Conservation (phyloP, 768 basidiomycete species). For the Astraeus odoratus region DNA sequence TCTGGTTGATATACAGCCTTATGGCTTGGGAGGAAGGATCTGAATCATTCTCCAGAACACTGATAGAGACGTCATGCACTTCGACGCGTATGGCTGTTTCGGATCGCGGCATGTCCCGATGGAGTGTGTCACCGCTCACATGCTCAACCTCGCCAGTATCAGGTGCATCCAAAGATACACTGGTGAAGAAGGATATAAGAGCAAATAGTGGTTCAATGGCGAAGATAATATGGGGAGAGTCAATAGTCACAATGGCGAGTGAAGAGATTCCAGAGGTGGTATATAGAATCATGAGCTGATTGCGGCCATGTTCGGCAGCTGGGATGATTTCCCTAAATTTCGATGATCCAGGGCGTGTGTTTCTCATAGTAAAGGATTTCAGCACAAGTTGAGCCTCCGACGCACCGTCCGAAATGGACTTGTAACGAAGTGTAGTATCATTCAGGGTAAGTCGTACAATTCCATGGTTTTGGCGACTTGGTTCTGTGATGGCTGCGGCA, state of each 20-base stretch:
- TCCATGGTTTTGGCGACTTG: constrained; percentile 64
- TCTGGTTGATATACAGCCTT: constrained; percentile 71
- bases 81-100: constrained; percentile 70
- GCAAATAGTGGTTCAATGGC: constrained; percentile 88
- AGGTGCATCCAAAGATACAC: constrained; percentile 34
- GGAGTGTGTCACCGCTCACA: constrained; percentile 10
- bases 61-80: constrained; percentile 83
- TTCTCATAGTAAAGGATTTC: constrained; percentile 88
- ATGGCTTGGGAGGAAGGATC: constrained; percentile 81
- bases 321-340: constrained; percentile 95
- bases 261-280: constrained; percentile 63
- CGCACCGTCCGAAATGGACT: constrained; percentile 77
- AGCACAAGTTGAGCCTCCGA: constrained; percentile 81
- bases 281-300: constrained; percentile 92
- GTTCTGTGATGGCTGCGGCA: constrained; percentile 45
- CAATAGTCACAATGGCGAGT: constrained; percentile 80
- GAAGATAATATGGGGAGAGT: constrained; percentile 89
- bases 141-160: constrained; percentile 9
- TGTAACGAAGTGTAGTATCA: constrained; percentile 70
- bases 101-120: constrained; percentile 5
- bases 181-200: constrained; percentile 77
- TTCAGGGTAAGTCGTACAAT: constrained; percentile 83
- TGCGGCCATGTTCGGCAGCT: constrained; percentile 77
- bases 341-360: constrained; percentile 74
- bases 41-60: constrained; percentile 79